phyloP scores from a whole-genome alignment of 1,284 basidiomycete genomes.

The Neotropicomus parvogracilis region DNA sequence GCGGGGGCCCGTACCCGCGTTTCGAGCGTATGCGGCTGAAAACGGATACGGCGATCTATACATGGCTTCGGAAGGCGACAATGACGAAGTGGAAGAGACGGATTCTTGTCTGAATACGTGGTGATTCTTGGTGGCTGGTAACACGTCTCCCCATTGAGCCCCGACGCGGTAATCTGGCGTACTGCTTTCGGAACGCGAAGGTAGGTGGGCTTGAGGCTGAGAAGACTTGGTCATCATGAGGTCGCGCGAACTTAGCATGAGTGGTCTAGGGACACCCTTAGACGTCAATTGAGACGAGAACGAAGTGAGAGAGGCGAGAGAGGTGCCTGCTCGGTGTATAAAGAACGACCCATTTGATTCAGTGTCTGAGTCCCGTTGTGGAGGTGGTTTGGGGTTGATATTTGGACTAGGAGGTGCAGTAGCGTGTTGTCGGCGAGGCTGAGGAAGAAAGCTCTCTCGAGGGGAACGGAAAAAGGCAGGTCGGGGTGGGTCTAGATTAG shows the following conservation, averaged over 20 bases:
- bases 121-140: constrained; percentile 35
- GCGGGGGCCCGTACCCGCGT: constrained; percentile 28
- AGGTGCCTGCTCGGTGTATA: constrained; percentile 35
- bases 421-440: constrained; percentile 30
- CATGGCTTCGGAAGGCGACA: constrained; percentile 49
- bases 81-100: constrained; percentile 59
- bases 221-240: constrained; percentile 37
- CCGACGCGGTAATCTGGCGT: constrained; percentile 30
- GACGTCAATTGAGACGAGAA: constrained; percentile 27
- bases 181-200: constrained; percentile 38
- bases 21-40: constrained; percentile 9
- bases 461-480: constrained; percentile 57
- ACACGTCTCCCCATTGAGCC: constrained; percentile 49
- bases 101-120: constrained; percentile 47
- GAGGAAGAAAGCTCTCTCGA: constrained; percentile 50
- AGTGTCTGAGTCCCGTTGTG: constrained; percentile 33
- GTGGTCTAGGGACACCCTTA: constrained; percentile 51
- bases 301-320: constrained; percentile 45
- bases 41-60: constrained; percentile 18
- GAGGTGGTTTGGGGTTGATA: constrained; percentile 22
- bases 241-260: constrained; percentile 50
- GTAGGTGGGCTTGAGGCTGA: constrained; percentile 8
- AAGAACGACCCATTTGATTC: constrained; percentile 24
- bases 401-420: constrained; percentile 43
- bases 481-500: constrained; percentile 50